Evolutionary conservation across 2,329 filamentous ascomycete genomes (phyloP).

Genomic region (Pezicula rhizophila): DNA sequence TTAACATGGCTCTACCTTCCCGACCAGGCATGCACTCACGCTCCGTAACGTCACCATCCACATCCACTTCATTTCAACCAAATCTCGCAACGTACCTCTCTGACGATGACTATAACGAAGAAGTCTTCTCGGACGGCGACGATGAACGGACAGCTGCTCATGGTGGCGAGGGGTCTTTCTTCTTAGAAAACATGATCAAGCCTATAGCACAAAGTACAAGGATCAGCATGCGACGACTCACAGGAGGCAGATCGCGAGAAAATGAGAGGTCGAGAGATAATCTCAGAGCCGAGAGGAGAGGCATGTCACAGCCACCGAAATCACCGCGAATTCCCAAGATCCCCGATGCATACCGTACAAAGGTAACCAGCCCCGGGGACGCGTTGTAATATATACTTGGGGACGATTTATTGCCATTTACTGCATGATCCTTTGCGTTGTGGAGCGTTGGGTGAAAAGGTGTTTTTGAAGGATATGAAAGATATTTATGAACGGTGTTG

Average conservation of each 20-base stretch:
- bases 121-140: constrained; percentile 75
- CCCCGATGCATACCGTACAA: constrained; percentile 22
- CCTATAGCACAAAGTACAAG: constrained; percentile 51
- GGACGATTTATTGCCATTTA: neutral
- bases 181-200: constrained; percentile 55
- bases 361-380: constrained; percentile 16
- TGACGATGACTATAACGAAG: constrained; percentile 70
- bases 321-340: constrained; percentile 27
- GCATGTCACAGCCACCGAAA: constrained; percentile 22
- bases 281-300: constrained; percentile 22
- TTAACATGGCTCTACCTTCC: constrained; percentile 38
- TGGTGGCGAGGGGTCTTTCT: constrained; percentile 38
- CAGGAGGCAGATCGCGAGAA: constrained; percentile 41
- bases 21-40: constrained; percentile 71
- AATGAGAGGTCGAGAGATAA: constrained; percentile 25
- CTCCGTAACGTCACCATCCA: constrained; percentile 76
- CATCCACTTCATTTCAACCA: constrained; percentile 47
- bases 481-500: no score
- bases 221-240: constrained; percentile 55
- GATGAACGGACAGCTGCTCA: constrained; percentile 33
- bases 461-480: no score
- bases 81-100: constrained; percentile 59
- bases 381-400: constrained; percentile 3
- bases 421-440: no score
- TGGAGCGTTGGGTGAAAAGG: no score